Conservation (phyloP, 768 basidiomycete genomes). For the Tricholoma sp. region DNA sequence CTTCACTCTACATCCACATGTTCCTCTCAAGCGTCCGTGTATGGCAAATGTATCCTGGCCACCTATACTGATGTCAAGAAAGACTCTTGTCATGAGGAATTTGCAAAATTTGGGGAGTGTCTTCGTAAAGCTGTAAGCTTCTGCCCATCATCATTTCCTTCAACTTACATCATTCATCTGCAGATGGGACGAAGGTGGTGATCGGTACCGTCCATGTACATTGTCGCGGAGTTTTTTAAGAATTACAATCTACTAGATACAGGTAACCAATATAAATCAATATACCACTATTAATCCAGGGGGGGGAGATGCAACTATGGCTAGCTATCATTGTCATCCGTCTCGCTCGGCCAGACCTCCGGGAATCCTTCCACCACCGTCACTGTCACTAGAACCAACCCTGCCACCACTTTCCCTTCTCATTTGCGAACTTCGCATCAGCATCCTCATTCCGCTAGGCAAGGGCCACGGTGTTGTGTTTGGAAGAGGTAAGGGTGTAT, state of each 20-base stretch:
- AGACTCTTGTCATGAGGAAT: conserved; percentile 82
- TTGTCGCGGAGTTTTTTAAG: not conserved
- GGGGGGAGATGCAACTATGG: not conserved
- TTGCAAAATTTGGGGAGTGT: conserved; percentile 78
- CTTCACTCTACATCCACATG: conserved; percentile 69
- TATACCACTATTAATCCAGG: conserved; percentile 2
- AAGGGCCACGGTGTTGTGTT: conserved; percentile 54
- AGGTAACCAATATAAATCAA: conserved; percentile 3
- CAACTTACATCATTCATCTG: not conserved
- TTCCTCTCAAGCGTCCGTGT: conserved; percentile 63
- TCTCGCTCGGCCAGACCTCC: conserved; percentile 32
- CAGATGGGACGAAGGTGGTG: conserved; percentile 33
- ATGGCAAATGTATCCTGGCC: conserved; percentile 85
- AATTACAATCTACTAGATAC: conserved; percentile 3
- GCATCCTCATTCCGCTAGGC: conserved; percentile 43
- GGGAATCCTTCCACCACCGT: conserved; percentile 24
- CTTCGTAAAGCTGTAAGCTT: conserved; percentile 67
- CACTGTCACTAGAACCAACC: not conserved
- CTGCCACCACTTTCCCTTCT: conserved; percentile 24
- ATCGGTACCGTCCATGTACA: not conserved
- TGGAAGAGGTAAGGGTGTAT: conserved; percentile 48
- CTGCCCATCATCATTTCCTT: not conserved
- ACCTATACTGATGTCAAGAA: conserved; percentile 81
- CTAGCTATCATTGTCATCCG: conserved; percentile 7
- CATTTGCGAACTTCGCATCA: conserved; percentile 44